Evolutionary conservation across 345 rosid genomes (phyloP).

Genomic region (Diplotaxis tenuifolia): DNA sequence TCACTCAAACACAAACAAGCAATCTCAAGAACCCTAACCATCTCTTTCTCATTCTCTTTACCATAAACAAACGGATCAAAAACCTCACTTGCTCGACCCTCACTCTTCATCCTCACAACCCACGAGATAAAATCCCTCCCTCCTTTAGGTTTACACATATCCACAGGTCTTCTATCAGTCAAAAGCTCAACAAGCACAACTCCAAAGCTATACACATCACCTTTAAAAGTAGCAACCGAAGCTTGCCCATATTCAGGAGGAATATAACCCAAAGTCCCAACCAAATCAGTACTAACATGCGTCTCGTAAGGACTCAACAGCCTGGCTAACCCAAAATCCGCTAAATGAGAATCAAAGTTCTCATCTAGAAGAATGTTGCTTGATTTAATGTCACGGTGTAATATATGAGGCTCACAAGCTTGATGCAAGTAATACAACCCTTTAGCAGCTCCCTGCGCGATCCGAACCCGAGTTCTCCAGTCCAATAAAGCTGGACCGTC

Average conservation of each 20-base stretch:
- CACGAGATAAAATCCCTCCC: constrained; percentile 64
- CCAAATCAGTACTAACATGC: constrained; percentile 81
- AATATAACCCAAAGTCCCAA: constrained; percentile 84
- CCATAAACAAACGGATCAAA: constrained; percentile 57
- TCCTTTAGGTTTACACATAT: constrained; percentile 72
- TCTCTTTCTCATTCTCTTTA: constrained; percentile 61
- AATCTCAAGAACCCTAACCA: constrained; percentile 58
- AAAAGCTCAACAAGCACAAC: constrained; percentile 89
- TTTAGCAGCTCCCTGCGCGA: constrained; percentile 70
- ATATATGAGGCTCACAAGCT: constrained; percentile 76
- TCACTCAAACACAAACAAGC: constrained; percentile 67
- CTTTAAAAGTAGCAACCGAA: constrained; percentile 78
- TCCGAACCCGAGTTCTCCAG: constrained; percentile 65
- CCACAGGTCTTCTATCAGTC: constrained; percentile 83
- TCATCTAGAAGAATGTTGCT: constrained; percentile 79
- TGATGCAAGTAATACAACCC: constrained; percentile 77
- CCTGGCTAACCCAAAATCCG: constrained; percentile 90
- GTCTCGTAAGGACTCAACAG: constrained; percentile 71
- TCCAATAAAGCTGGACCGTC: constrained; percentile 63
- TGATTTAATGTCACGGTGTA: constrained; percentile 82
- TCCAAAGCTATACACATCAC: constrained; percentile 86
- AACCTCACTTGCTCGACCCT: constrained; percentile 61
- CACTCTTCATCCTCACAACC: constrained; percentile 66
- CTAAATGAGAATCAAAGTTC: constrained; percentile 75
- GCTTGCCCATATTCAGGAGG: constrained; percentile 91